Evolutionary conservation across 78 protist species (phyloP), one percentile per base, ranked within the genome.

Genomic region (Dictyostelium brefeldianum): DNA sequence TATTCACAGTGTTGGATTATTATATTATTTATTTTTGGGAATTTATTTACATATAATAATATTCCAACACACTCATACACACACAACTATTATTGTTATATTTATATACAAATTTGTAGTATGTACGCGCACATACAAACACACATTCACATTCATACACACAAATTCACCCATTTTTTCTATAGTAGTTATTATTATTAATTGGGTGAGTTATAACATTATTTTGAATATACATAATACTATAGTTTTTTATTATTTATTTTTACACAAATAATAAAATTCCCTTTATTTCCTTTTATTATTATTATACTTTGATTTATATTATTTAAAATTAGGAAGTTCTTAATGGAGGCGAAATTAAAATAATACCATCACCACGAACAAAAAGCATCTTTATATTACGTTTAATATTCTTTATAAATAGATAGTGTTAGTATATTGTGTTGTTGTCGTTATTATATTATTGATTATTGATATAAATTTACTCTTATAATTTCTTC

Each of bases 291-390:
- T 59, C 43, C 43, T n/a, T 22, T 59, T 18, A 65, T 7, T 65
- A 65, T 51, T 51, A 65, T 65, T 65, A 65, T 14, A 11, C 25
- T 12, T 65, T 65, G 36, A 65, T 65, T 65, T 51, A 51, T 51
- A 29, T 29, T 29, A 25, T 69, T n/a, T 41, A 80, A 69, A 78
- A n/a, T 80, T 80, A 59, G 9, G 53, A 31, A 15, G 83, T 79
- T 71, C 99, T 90, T 12, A 97, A 46, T 18, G 99, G 99, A 11
- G 99, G 99, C 11, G 98, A 92, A 43, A 98, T 94, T 3, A 98
- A 93, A 48, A 98, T 97, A 27, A 98, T 98, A 47, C 97, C 98
- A 51, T 98, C 99, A 8, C 99, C 99, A 3, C 99, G 93, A 17
- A 98, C 97, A 90, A 97, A 98, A 62, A 98, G 94, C 98, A 98